These are phyloP conservation scores for Globisporangium cystogenes DNA, from an alignment of 352 stramenopile genomes.

Conservation along the genomic window DNA sequence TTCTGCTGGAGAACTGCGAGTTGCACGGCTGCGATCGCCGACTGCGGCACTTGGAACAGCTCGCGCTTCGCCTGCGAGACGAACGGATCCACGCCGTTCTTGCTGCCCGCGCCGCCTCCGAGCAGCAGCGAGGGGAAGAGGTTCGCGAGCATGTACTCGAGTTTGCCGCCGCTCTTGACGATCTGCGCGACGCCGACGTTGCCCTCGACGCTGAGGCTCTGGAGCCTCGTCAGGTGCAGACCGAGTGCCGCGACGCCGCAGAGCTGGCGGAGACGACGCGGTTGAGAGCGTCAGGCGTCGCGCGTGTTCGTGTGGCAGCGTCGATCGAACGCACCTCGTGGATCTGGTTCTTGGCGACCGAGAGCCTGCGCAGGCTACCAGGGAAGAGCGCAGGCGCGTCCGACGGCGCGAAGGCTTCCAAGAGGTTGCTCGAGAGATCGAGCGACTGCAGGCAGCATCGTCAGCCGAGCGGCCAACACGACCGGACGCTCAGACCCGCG, in stretches of 20 bases:
- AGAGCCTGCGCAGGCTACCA: conserved; percentile 29
- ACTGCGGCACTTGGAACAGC: conserved; percentile 15
- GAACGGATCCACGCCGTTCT: not conserved
- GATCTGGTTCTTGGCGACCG: conserved; percentile 58
- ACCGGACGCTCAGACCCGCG: not conserved
- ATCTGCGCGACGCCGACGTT: conserved; percentile 35
- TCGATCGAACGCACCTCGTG: conserved; percentile 26
- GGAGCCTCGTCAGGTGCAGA: conserved; percentile 25
- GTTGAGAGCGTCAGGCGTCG: not conserved
- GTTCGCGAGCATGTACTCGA: conserved; percentile 36
- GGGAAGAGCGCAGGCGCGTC: conserved; percentile 28
- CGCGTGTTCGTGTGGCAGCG: not conserved
- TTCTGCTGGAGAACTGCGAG: conserved; percentile 16
- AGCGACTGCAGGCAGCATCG: conserved; percentile 28
- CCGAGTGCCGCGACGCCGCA: conserved; percentile 42
- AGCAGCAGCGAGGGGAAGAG: conserved; percentile 26
- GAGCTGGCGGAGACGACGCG: conserved; percentile 17
- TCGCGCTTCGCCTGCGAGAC: conserved; percentile 8
- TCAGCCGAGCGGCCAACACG: not conserved
- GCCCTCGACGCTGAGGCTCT: conserved; percentile 41
- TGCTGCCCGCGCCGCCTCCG: conserved; percentile 4
- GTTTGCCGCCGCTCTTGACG: conserved; percentile 22
- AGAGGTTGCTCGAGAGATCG: conserved; percentile 56
- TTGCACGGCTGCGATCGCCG: conserved; percentile 14
- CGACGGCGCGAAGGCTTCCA: conserved; percentile 27